Evolutionary conservation across 139 green algal species (phyloP).

Genomic region (Coccomyxa sp.): DNA sequence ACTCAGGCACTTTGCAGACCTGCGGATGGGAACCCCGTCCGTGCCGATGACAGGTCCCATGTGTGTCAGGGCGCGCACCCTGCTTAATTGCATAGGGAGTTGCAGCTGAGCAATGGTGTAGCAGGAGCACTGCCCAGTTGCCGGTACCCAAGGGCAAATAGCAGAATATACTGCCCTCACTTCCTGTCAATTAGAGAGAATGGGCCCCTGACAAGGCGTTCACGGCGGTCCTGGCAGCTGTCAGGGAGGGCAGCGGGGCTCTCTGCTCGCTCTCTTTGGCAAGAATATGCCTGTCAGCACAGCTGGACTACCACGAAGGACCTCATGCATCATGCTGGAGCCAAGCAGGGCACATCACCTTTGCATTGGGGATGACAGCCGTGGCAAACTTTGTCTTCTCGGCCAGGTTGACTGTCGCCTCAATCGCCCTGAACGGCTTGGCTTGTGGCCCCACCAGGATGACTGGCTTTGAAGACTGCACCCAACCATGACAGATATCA

Average conservation of each 20-base stretch:
- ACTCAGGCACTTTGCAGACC: background rate
- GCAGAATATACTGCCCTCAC: too few relatives aligned
- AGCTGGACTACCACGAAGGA: background rate
- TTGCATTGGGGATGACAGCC: slow-evolving; percentile 67
- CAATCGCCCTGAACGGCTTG: background rate
- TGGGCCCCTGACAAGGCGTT: too few relatives aligned
- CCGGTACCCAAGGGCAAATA: too few relatives aligned
- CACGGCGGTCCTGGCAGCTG: too few relatives aligned
- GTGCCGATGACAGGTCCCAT: background rate
- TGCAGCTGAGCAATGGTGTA: too few relatives aligned
- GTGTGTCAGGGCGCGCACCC: too few relatives aligned
- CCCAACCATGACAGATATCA: background rate
- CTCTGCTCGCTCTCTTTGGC: background rate
- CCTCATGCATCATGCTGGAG: too few relatives aligned
- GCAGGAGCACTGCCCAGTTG: too few relatives aligned
- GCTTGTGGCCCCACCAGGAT: background rate
- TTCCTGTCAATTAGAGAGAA: too few relatives aligned
- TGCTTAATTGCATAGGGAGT: too few relatives aligned
- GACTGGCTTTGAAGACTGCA: background rate
- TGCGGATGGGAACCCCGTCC: background rate
- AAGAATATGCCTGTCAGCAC: background rate
- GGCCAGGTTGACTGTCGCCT: slow-evolving; percentile 21
- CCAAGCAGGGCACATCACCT: background rate
- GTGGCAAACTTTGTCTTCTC: slow-evolving; percentile 37
- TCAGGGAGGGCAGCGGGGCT: too few relatives aligned